Evolutionary conservation across 2,329 filamentous ascomycete species (phyloP).

Genomic region (Penicillium sp.): DNA sequence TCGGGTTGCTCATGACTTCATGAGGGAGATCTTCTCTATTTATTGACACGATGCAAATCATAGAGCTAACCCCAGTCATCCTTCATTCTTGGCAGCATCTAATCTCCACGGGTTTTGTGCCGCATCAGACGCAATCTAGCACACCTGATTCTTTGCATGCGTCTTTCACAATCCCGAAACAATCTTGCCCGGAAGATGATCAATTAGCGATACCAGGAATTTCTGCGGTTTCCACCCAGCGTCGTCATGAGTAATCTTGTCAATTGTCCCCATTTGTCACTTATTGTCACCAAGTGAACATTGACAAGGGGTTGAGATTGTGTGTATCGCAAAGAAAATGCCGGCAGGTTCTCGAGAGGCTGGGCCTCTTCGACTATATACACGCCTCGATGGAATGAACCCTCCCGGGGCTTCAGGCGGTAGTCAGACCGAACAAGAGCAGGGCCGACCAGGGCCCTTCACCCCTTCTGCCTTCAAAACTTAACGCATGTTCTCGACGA

Average conservation of each 20-base stretch:
- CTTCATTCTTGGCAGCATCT: not conserved
- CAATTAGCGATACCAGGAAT: not conserved
- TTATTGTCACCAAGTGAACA: not conserved
- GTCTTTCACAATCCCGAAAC: not conserved
- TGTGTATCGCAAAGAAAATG: constrained; percentile 8
- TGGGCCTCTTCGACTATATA: constrained; percentile 9
- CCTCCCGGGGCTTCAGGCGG: too few species aligned
- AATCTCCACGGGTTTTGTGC: not conserved
- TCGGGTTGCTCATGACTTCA: not conserved
- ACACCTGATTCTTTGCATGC: constrained; percentile 6
- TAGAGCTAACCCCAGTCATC: not conserved
- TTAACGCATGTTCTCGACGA: not conserved
- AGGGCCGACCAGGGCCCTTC: not conserved
- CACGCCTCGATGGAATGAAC: not conserved
- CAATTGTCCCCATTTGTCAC: not conserved
- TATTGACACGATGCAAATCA: constrained; percentile 2
- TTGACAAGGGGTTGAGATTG: not conserved
- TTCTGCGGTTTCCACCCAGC: not conserved
- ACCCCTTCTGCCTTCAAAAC: not conserved
- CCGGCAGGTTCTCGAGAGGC: constrained; percentile 1
- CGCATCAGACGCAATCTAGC: not conserved
- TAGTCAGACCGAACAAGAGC: not conserved
- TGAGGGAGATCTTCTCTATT: not conserved
- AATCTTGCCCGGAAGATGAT: not conserved
- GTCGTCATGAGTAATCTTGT: not conserved